A percentile compares a stretch with the other conserved stretches of the same genome.
Evolutionary conservation across 2,329 filamentous ascomycete species (phyloP).

Genomic region (Purpureocillium takamizusanense): DNA sequence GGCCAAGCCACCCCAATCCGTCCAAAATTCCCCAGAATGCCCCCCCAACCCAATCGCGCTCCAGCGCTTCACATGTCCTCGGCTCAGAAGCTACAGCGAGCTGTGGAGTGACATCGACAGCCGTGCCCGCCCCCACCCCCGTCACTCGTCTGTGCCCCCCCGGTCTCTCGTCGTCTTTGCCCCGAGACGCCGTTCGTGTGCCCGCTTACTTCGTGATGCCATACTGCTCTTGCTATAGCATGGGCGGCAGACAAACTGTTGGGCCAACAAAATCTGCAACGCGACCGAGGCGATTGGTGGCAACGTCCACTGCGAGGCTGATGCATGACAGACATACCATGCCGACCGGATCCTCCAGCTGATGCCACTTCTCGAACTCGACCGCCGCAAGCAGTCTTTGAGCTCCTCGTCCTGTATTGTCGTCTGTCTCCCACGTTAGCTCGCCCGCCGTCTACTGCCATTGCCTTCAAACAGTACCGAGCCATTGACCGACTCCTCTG

Average conservation of each 20-base stretch:
- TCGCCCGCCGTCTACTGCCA: too few relatives aligned
- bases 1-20: too few relatives aligned
- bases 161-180: background rate
- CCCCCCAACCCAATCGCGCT: too few relatives aligned
- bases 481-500: background rate
- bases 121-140: constrained; percentile 1
- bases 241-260: background rate
- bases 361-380: background rate
- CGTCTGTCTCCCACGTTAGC: background rate
- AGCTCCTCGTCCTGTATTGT: too few relatives aligned
- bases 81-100: constrained; percentile 2
- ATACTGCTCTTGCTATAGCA: background rate
- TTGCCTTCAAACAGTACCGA: too few relatives aligned
- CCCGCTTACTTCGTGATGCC: background rate
- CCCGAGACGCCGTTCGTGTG: background rate
- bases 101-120: background rate
- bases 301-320: constrained; percentile 1
- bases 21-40: too few relatives aligned
- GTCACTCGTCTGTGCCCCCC: too few relatives aligned
- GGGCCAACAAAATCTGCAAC: background rate
- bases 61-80: constrained; percentile 1
- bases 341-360: background rate
- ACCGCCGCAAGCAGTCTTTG: too few relatives aligned
- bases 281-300: background rate
- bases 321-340: background rate